phyloP scores from a whole-genome alignment of 371 early-diverging fungal species.

The Mortierella sp. region DNA sequence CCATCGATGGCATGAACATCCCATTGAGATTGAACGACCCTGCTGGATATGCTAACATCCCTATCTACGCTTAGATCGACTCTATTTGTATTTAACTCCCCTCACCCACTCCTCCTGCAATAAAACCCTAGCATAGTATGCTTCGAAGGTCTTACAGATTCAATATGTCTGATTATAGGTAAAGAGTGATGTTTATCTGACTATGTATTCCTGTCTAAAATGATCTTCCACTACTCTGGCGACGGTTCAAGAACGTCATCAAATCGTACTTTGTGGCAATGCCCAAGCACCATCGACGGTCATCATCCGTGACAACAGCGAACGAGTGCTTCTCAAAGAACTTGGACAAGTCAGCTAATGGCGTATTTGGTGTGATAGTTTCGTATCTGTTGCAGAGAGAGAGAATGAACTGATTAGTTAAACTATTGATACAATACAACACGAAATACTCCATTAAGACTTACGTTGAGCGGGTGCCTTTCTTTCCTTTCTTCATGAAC shows the following conservation, averaged over 20 bases:
- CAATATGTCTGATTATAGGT: no score
- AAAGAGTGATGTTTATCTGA: not conserved
- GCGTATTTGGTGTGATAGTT: constrained; percentile 85
- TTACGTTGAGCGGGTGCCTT: constrained; percentile 47
- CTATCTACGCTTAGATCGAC: constrained; percentile 42
- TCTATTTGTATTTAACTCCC: not conserved
- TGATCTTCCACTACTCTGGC: constrained; percentile 46
- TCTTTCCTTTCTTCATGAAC: constrained; percentile 60
- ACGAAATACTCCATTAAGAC: not conserved
- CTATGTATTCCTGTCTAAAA: constrained; percentile 17
- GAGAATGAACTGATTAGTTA: not conserved
- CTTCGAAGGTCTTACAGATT: no score
- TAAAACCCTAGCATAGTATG: no score
- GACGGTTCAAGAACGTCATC: constrained; percentile 72
- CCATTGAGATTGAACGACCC: constrained; percentile 48
- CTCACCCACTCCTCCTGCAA: no score
- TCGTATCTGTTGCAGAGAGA: constrained; percentile 61
- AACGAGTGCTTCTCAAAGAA: constrained; percentile 82
- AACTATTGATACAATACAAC: not conserved
- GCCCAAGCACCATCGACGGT: constrained; percentile 86
- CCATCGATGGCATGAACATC: constrained; percentile 37
- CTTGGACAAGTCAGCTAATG: constrained; percentile 80
- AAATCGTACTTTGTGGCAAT: constrained; percentile 88
- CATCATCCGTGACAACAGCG: constrained; percentile 85
- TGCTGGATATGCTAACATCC: constrained; percentile 50